phyloP scores from a whole-genome alignment of 2,329 filamentous ascomycete genomes.

The Talaromyces sp. region DNA sequence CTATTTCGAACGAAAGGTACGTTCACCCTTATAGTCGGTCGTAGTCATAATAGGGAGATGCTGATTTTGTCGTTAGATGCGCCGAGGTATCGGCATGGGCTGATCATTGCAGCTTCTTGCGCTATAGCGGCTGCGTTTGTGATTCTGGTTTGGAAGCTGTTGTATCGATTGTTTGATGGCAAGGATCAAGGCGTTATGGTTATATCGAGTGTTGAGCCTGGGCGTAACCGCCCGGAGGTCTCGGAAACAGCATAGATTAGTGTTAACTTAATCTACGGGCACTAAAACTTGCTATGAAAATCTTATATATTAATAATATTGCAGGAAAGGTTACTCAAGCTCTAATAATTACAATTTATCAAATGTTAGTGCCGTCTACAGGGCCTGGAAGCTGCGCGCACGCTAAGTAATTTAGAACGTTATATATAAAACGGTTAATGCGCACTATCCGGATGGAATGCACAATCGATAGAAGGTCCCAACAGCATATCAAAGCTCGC shows the following conservation, averaged over 20 bases:
- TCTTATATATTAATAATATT: too few species aligned
- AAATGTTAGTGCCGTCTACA: too few species aligned
- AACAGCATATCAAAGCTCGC: too few species aligned
- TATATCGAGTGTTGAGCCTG: neutral
- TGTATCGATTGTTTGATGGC: constrained; percentile 13
- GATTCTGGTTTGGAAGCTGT: constrained; percentile 12
- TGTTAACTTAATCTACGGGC: too few species aligned
- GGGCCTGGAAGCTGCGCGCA: too few species aligned
- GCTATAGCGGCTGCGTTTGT: constrained; percentile 4
- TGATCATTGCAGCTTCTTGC: constrained; percentile 13
- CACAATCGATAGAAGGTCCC: too few species aligned
- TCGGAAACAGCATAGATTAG: neutral
- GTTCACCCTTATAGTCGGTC: neutral
- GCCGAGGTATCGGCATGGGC: constrained; percentile 4
- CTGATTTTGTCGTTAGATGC: constrained; percentile 8
- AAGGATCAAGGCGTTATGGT: constrained; percentile 2
- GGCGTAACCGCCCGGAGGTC: neutral
- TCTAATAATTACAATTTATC: too few species aligned
- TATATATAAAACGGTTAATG: too few species aligned
- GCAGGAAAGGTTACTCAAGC: too few species aligned
- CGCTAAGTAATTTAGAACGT: too few species aligned
- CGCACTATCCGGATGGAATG: too few species aligned
- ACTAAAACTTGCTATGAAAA: too few species aligned
- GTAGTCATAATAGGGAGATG: neutral
- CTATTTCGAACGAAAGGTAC: constrained; percentile 23